Evolutionary conservation across 139 green algal genomes (phyloP).

Genomic region (Gonium pectorale): DNA sequence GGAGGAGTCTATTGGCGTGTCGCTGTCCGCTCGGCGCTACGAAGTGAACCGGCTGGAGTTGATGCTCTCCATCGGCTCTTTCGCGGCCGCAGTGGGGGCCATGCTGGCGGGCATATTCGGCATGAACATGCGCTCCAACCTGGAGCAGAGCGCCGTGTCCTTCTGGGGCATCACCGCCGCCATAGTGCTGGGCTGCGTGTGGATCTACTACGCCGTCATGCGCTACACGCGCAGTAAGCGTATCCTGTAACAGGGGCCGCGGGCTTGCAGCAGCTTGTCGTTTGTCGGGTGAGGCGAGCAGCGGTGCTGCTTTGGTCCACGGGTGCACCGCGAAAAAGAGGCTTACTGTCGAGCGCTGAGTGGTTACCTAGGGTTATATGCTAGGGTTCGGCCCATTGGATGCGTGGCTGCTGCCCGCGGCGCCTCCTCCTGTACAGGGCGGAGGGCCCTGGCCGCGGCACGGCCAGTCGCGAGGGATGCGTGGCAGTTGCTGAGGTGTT

Average conservation of each 20-base stretch:
- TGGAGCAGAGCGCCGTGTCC: constrained; percentile 85
- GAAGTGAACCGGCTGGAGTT: constrained; percentile 94
- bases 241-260: constrained; percentile 80
- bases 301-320: no score
- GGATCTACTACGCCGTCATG: constrained; percentile 81
- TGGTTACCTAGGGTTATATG: no score
- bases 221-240: constrained; percentile 80
- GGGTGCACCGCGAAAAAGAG: no score
- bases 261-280: no score
- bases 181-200: constrained; percentile 83
- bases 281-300: no score
- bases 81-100: constrained; percentile 90
- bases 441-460: no score
- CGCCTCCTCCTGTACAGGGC: no score
- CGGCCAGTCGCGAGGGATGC: no score
- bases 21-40: constrained; percentile 80
- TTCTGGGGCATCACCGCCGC: constrained; percentile 86
- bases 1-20: constrained; percentile 93
- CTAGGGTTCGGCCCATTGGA: no score
- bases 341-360: no score
- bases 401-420: no score
- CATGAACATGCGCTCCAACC: constrained; percentile 86
- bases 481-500: no score
- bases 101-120: constrained; percentile 93
- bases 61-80: constrained; percentile 89